Evolutionary conservation across 768 basidiomycete genomes (phyloP), one percentile per base, ranked within the genome.

Genomic region (Calvatia gigantea): DNA sequence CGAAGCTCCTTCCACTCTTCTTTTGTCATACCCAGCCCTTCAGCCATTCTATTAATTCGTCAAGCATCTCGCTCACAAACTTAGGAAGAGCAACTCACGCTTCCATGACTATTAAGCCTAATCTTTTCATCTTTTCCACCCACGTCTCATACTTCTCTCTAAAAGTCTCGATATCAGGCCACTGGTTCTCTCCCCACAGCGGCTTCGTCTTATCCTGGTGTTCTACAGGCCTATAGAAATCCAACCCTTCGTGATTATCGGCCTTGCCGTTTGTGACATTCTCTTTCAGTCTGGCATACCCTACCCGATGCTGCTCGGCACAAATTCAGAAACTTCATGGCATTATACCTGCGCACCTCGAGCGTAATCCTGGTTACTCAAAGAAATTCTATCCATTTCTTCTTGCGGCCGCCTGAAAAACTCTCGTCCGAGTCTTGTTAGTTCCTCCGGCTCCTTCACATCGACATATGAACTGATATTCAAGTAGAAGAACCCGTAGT

Each of bases 401-500:
- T 77, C 83, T 56, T 88, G 82, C 0, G 89, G 84, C 14, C 85
- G 69, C 15, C 67, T 61, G 62, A 95, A 95, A 74, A 96, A 96
- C 48, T 81, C 72, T 23, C 82, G 75, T 1, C 84, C 92, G 2
- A 92, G 74, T 6, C 70, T 70, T 0, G 81, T 68, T 6, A 94
- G 79, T 58, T 87, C 82, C 39, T 85, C 83, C 8, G 86, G 78
- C 61, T 92, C 87, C 0, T 73, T 64, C 0, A 70, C 70, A 32
- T 84, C 73, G 12, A 86, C 69, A 60, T 75, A 89, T 3, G 76
- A 70, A 2, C 83, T 80, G 42, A 93, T 73, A 58, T 92, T 81
- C 43, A 94, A 75, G 69, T 95, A 96, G 73, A 96, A 94, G 78
- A 96, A 96, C 0, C 94, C 94, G 53, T 83, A 91, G 51, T 88